Base-by-base conservation (phyloP, 257 asterid genomes). In the Voacanga thouarsii region DNA sequence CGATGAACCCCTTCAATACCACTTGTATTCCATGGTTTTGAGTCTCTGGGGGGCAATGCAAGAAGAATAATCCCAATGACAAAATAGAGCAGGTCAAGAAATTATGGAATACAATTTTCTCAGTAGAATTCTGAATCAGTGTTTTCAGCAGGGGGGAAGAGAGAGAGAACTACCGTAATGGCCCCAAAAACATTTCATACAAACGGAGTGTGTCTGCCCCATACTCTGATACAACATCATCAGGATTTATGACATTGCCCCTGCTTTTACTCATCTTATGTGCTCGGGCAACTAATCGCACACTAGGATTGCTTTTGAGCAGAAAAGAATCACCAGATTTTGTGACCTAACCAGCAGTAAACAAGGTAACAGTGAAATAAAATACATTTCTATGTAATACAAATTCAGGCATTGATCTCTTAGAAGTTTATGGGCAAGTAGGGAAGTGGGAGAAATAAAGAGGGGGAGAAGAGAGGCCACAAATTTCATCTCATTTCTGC, bases 121-220 rank as follows among this genome's bases (percentile, higher is more conserved):
- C 50, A 47, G n/a, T 53, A 18, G 50, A 51, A 60, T 37, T 21
- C 18, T 41, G 45, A 63, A 72, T 21, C 41, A 47, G 12, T 11
- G 9, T 8, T 19, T 28, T 14, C 30, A 26, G 45, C 41, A 71
- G 37, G 37, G 37, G 37, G 37, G 2, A 2, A 33, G 37, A 33
- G 37, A 56, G n/a, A 41, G 45, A 79, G 80, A 71, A 70, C 70
- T 75, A 95, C 99, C 99, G 89, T 82, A 95, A 89, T 82, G 99
- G 99, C 68, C 99, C 99, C 98, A 95, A 93, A 83, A 95, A 95
- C 99, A 95, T 95, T 89, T 95, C 99, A 87, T 93, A 95, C 71
- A 95, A 88, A 63, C 99, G 97, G 78, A 95, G 96, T 80, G 99
- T 89, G 84, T 95, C 99, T 49, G 99, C 98, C 83, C 99, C 99